Base-by-base conservation (phyloP, 768 basidiomycete species). In the Leccinellum rugosiceps region DNA sequence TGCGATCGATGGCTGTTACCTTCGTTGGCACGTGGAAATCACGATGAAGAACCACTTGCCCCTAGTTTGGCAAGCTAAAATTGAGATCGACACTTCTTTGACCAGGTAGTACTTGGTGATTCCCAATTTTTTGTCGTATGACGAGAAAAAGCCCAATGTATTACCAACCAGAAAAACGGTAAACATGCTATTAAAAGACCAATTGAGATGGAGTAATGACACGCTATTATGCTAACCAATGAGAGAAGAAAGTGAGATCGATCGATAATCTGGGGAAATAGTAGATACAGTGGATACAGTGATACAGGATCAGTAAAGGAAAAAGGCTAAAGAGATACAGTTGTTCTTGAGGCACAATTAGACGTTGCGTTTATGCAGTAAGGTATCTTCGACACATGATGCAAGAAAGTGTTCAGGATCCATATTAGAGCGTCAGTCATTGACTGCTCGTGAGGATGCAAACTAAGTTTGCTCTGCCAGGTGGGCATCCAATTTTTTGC, bases 401-500 rank as follows among this genome's bases (percentile, higher is more conserved):
- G 58, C 51, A 56, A 50, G 43, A 1, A 55, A 59, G 55, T 58
- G 61, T 62, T 59, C 51, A 31, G 41, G 43, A 43, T 52, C 38
- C 49, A 48, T 41, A 25, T 63, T 44, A 23, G 51, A 41, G 53
- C 28, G 53, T 63, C 60, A 44, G 21, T 59, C 43, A 53, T 56
- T 49, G 47, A 54, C 55, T 23, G 47, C 57, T 35, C 50, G 30
- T 48, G 56, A 26, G 14, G 34, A 49, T 47, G 34, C 30, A 32
- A 32, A 46, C 49, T 58, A 68, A 47, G 47, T 46, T 51, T 65
- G 63, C 53, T 47, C 76, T 53, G 74, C 73, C 34, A 85, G 74
- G 63, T 72, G 79, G 52, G 76, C 76, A 35, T 81, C 77, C 53
- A 90, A 74, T 63, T 75, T 78, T 50, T 77, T 70, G 57, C 84